Evolutionary conservation across 2,329 filamentous ascomycete species (phyloP), one percentile per base, ranked within the genome.

Genomic region (Ceratocystis papillata): DNA sequence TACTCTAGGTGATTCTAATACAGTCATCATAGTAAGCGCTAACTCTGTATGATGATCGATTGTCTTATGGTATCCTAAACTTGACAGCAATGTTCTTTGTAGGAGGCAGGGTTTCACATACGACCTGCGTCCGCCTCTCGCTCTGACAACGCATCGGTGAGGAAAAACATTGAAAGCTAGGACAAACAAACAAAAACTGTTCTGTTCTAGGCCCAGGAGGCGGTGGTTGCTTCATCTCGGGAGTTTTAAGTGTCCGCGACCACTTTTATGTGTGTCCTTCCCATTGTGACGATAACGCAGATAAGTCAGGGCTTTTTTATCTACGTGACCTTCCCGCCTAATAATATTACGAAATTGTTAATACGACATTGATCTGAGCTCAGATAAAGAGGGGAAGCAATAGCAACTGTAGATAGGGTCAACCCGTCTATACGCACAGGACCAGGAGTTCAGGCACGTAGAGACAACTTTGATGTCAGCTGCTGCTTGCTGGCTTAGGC

Each of bases 171-270:
- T 15, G 20, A 53, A 25, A 17, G 20, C 48, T 5, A 53, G 8
- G 33, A 25, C 20, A 12, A 25, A 25, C 20, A 33, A 3, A 7
- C 53, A 7, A 17, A 33, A 17, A 12, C 15, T 12, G 5, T n/a
- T 37, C 2, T 7, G 53, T n/a, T 59, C 12, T 59, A 30, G 53
- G 53, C 25, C 8, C 33, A 37, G 33, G 25, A 17, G 28, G 25
- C 3, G 17, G 33, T 30, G 4, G 28, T n/a, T 59, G 15, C 17
- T 59, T 59, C 28, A 59, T 59, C 28, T 59, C 53, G 53, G 53
- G n/a, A 59, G 15, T 59, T 59, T 59, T 33, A 59, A 33, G 53
- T 59, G 25, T 12, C 53, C 28, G 15, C 53, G 53, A 30, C 28
- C 15, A 17, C 53, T 33, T 59, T 33, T 33, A 33, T 30, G 17